phyloP scores from a whole-genome alignment of 257 asterid species.

The Rehmannia glutinosa region DNA sequence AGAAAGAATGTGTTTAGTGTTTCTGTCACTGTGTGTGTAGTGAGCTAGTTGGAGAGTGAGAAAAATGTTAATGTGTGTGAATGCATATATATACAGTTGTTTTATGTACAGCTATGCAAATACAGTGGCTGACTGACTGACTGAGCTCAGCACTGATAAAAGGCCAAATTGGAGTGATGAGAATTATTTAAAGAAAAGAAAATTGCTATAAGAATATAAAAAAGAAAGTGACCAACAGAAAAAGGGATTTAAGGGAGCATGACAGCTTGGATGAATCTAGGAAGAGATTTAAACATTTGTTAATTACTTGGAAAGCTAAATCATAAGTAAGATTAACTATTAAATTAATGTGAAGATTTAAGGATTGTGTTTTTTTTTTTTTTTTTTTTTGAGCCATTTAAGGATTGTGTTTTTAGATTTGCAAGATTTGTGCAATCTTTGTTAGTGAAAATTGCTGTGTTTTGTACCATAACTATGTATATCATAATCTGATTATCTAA shows the following conservation, averaged over 20 bases:
- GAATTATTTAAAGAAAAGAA: background rate
- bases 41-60: conserved; percentile 13
- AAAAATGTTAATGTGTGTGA: conserved; percentile 20
- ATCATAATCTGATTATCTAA: too few species aligned
- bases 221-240: conserved; percentile 15
- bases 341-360: conserved; percentile 1
- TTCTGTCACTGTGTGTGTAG: background rate
- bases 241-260: background rate
- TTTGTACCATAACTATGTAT: too few species aligned
- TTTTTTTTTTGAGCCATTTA: too few species aligned
- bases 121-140: conserved; percentile 15
- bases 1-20: conserved; percentile 3
- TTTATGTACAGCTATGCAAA: conserved; percentile 16
- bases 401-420: too few species aligned
- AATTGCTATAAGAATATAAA: background rate
- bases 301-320: background rate
- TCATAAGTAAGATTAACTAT: background rate
- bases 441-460: too few species aligned
- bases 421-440: too few species aligned
- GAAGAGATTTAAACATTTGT: background rate
- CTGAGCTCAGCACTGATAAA: conserved; percentile 37
- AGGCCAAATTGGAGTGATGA: conserved; percentile 1
- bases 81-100: conserved; percentile 17
- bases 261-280: conserved; percentile 27
- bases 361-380: background rate